Percentiles rank a stretch among this genome's conserved stretches.
phyloP scores from a whole-genome alignment of 129 eudicot genomes.

The Lonicera japonica region DNA sequence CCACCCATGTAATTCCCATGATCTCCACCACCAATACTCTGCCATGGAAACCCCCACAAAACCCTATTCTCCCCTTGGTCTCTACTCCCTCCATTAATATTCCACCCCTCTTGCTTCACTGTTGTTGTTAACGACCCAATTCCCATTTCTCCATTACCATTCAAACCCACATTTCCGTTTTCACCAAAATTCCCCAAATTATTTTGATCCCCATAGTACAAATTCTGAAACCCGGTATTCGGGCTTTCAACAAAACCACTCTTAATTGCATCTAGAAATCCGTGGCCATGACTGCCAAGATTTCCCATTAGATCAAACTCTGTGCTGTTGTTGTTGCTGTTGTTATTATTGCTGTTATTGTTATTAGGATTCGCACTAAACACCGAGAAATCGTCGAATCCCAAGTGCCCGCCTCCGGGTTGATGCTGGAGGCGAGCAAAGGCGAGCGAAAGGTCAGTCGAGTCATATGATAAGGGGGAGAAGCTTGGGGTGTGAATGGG shows the following conservation, averaged over 20 bases:
- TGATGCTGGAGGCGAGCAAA: conserved; percentile 71
- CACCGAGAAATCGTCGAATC: conserved; percentile 25
- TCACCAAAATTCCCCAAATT: conserved; percentile 35
- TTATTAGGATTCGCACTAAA: neutral
- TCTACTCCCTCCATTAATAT: conserved; percentile 10
- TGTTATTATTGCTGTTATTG: neutral
- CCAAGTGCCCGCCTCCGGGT: conserved; percentile 29
- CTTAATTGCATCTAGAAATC: conserved; percentile 46
- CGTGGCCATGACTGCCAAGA: conserved; percentile 11
- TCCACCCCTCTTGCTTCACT: conserved; percentile 55
- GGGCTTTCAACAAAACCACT: conserved; percentile 40
- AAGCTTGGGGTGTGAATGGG: conserved; percentile 22
- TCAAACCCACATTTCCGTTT: conserved; percentile 29
- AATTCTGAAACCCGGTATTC: conserved; percentile 28
- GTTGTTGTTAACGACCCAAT: conserved; percentile 30
- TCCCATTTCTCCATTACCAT: conserved; percentile 13
- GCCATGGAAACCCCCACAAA: conserved; percentile 77
- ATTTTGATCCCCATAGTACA: conserved; percentile 21
- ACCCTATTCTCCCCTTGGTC: conserved; percentile 40
- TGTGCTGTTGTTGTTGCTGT: neutral
- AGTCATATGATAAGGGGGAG: conserved; percentile 39
- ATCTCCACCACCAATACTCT: conserved; percentile 37
- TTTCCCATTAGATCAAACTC: conserved; percentile 6
- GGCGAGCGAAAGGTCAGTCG: conserved; percentile 64
- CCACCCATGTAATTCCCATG: conserved; percentile 32